Conservation (phyloP, 1,284 basidiomycete species). For the Spongiforma sp. region DNA sequence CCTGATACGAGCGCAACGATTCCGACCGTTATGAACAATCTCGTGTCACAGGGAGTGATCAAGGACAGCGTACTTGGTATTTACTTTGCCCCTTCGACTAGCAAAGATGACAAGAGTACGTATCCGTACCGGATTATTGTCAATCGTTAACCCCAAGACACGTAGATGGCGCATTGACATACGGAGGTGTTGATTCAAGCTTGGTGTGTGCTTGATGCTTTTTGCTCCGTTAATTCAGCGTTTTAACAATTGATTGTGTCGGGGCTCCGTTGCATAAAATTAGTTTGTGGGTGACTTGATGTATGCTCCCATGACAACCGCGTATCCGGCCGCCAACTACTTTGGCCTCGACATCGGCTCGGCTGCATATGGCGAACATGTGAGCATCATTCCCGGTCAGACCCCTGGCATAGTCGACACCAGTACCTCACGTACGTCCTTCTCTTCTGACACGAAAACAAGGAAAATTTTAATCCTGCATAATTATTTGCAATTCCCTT, state of each 20-base stretch:
- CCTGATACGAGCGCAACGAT: conserved; percentile 8
- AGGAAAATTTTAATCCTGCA: too few relatives aligned
- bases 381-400: conserved; percentile 20
- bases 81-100: conserved; percentile 29
- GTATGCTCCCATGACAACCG: conserved; percentile 29
- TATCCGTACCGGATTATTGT: too few relatives aligned
- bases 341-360: conserved; percentile 34
- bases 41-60: conserved; percentile 23
- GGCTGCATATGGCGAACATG: conserved; percentile 17
- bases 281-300: conserved; percentile 24
- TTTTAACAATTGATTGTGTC: background rate
- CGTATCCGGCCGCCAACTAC: conserved; percentile 17
- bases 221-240: too few relatives aligned
- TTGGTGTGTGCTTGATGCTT: background rate
- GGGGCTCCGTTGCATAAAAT: too few relatives aligned
- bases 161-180: conserved; percentile 34
- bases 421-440: conserved; percentile 25
- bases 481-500: background rate
- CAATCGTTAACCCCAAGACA: background rate
- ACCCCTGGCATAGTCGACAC: conserved; percentile 26
- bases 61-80: conserved; percentile 24
- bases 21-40: conserved; percentile 35
- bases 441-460: too few relatives aligned
- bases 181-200: conserved; percentile 24
- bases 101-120: conserved; percentile 27